A percentile compares a stretch with the other conserved stretches of the same genome.
Evolutionary conservation across 208 protist species (phyloP).

Genomic region (Plasmodiophora brassicae): DNA sequence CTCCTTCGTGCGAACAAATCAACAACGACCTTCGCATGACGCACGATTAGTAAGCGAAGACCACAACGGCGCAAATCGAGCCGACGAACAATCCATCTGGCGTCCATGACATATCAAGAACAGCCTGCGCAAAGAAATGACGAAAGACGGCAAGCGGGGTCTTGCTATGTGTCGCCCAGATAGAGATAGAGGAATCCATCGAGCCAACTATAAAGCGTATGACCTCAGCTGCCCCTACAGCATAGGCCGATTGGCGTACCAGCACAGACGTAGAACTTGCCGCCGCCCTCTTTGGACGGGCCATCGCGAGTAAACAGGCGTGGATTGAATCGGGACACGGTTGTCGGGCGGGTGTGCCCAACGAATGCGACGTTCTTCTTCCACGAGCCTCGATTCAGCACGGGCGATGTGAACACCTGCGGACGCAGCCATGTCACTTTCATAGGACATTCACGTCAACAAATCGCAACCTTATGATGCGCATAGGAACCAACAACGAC

Average conservation of each 20-base stretch:
- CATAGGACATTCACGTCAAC: neutral
- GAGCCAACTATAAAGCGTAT: neutral
- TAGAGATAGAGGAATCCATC: neutral
- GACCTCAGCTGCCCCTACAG: neutral
- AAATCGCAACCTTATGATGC: neutral
- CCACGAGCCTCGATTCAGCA: conserved; percentile 4
- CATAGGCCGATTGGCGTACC: neutral
- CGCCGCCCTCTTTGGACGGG: too few species aligned
- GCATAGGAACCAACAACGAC: conserved; percentile 10
- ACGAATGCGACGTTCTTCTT: conserved; percentile 20
- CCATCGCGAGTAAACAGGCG: neutral
- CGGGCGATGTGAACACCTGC: conserved; percentile 14
- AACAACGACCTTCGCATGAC: neutral
- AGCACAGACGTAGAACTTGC: conserved; percentile 17
- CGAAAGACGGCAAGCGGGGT: neutral
- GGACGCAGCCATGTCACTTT: neutral
- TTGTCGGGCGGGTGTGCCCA: neutral
- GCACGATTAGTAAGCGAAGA: neutral
- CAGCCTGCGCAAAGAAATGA: conserved; percentile 8
- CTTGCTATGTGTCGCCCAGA: conserved; percentile 18
- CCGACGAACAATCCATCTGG: conserved; percentile 1
- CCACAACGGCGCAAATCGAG: neutral
- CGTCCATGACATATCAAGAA: conserved; percentile 19
- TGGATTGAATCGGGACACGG: neutral
- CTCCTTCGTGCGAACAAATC: neutral